Base-by-base conservation (phyloP, 2,329 filamentous ascomycete genomes). In the Xylariales sp. region DNA sequence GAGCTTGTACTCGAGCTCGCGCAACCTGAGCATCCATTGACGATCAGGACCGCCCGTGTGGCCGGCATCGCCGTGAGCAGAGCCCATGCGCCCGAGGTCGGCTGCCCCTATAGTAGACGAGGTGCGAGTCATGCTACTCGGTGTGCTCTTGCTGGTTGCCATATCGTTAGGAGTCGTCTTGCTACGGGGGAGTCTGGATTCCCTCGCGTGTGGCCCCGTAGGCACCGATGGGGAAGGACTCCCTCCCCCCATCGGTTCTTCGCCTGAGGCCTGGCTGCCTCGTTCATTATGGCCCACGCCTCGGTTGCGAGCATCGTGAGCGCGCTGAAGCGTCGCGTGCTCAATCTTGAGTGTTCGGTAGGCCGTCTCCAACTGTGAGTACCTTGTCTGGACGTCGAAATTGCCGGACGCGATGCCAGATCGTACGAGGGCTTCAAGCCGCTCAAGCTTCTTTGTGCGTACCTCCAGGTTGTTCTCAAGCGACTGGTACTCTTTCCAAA, bases 401-500 rank as follows among this genome's bases (percentile, higher is more conserved):
- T 80, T 82, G 14, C 84, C 87, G 0, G 81, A 78, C 1, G 87
- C 85, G 16, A 90, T 81, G 16, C 85, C 87, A 72, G 90, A 91
- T 68, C 91, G 87, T 48, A 96, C 89, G 49, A 93, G 87, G 16
- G 90, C 89, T 80, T 99, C 96, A 0, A 99, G 85, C 2, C 92
- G 89, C 71, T 98, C 95, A 36, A 99, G 87, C 73, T 93, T 93
- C 82, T 97, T 96, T 67, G 91, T 87, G 16, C 94, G 90, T 32
- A 89, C 81, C 62, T 96, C 93, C 34, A 97, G 88, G 45, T 90
- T 92, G 73, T 89, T 90, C 79, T 97, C 94, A 1, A 99, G 85
- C 0, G 87, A 88, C 75, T 97, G 92, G 76, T 97, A 98, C 76
- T 98, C 94, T 70, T 93, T 93, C 82, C 90, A 91, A n/a, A 98